Percentiles rank a stretch among this genome's conserved stretches.
Conservation (phyloP, 306 rosid genomes). For the Trifolium dubium region DNA sequence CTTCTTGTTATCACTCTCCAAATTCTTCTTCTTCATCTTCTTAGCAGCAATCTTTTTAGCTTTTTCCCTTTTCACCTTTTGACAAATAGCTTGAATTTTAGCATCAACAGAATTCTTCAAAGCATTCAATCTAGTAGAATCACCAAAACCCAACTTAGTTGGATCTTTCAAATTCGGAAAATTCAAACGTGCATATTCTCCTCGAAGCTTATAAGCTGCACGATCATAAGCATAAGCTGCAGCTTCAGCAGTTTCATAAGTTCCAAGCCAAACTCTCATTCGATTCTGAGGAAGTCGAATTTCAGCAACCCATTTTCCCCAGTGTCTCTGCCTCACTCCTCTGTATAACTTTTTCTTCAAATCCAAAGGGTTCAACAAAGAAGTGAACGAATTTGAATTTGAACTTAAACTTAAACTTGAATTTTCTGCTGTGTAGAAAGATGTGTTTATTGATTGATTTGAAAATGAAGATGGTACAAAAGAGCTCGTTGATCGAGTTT, state of each 20-base stretch:
- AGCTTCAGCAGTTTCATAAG: constrained; percentile 89
- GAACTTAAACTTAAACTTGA: background rate
- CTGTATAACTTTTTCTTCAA: constrained; percentile 80
- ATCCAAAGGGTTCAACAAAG: constrained; percentile 41
- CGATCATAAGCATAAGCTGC: constrained; percentile 97
- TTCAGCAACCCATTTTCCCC: constrained; percentile 99
- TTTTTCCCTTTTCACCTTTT: constrained; percentile 75
- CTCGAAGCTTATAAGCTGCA: constrained; percentile 93
- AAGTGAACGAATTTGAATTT: background rate
- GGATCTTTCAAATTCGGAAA: constrained; percentile 86
- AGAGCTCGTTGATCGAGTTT: constrained; percentile 42
- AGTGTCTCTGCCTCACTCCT: constrained; percentile 98
- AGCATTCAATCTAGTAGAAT: constrained; percentile 62
- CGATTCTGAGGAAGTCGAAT: constrained; percentile 96
- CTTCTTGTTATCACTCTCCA: background rate
- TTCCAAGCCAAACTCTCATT: constrained; percentile 96
- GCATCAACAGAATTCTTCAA: constrained; percentile 76
- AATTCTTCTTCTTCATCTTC: constrained; percentile 42
- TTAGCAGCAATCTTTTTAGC: constrained; percentile 57
- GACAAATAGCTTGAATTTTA: constrained; percentile 87
- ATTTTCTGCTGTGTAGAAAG: constrained; percentile 1
- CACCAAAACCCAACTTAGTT: constrained; percentile 60
- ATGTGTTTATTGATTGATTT: constrained; percentile 33
- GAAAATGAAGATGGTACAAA: constrained; percentile 12
- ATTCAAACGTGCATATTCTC: constrained; percentile 92